These are phyloP conservation scores for Candida morakotiae DNA, from an alignment of 805 yeast genomes.

Conservation along the genomic window DNA sequence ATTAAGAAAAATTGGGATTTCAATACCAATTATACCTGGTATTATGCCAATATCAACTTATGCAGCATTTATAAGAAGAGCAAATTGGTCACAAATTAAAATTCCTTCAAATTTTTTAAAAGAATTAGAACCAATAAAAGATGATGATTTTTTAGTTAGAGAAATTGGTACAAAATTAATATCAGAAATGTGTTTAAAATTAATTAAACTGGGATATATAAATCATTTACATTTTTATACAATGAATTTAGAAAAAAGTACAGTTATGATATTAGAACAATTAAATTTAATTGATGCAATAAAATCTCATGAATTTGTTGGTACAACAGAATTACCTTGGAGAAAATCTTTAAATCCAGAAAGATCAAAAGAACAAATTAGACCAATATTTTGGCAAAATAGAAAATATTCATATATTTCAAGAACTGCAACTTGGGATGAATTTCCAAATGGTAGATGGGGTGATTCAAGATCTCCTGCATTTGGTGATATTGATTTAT, in stretches of 20 bases:
- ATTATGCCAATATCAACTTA: conserved; percentile 98
- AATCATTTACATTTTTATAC: conserved; percentile 94
- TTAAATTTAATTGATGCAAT: conserved; percentile 53
- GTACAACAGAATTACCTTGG: conserved; percentile 67
- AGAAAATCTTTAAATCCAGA: conserved; percentile 81
- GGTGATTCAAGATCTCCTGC: conserved; percentile 98
- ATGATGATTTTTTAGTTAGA: conserved; percentile 86
- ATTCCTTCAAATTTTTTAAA: conserved; percentile 73
- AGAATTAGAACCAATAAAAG: conserved; percentile 75
- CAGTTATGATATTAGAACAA: conserved; percentile 80
- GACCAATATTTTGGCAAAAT: conserved; percentile 96
- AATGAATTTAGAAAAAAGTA: conserved; percentile 92
- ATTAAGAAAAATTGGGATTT: conserved; percentile 68
- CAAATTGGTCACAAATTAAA: conserved; percentile 85
- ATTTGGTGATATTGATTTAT: conserved; percentile 82
- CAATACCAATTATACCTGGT: conserved; percentile 91
- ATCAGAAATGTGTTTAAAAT: conserved; percentile 73
- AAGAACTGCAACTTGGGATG: conserved; percentile 94
- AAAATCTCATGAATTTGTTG: conserved; percentile 35
- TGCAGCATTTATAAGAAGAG: conserved; percentile 87
- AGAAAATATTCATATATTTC: conserved; percentile 86
- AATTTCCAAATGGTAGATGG: conserved; percentile 98
- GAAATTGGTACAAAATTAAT: conserved; percentile 79
- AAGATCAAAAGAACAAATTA: conserved; percentile 73
- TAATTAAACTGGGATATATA: conserved; percentile 67